Base-by-base conservation (phyloP, 768 basidiomycete species). In the Suillus sp. region DNA sequence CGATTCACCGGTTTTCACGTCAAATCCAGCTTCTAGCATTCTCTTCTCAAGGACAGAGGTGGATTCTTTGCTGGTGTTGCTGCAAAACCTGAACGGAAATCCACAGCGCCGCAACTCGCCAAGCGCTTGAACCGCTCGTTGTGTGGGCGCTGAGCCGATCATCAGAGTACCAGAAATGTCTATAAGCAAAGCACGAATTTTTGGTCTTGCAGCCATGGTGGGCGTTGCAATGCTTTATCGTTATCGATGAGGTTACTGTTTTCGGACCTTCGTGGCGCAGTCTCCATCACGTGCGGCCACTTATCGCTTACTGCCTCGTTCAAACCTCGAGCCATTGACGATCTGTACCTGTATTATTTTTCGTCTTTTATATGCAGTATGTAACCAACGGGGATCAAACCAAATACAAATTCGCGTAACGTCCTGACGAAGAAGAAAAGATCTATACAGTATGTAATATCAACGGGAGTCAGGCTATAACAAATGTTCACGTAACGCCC, bases 121-220 rank as follows among this genome's bases (percentile, higher is more conserved):
- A 18, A 74, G 65, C 2, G 73, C 70, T 8, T 65, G 53, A 4
- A 54, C 79, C 0, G 89, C 86, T 9, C 77, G 70, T 0, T 79
- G 78, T 0, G 81, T 87, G 0, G 88, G 78, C 0, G 72, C 73
- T 1, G 78, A 69, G 48, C 84, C 88, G 43, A 87, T 72, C 55
- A 89, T 83, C 5, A 92, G 73, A 1, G 86, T 91, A 0, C 90
- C 89, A 4, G 86, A 89, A 40, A 91, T 81, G 67, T 91, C 89
- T 59, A 91, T 81, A 22, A 90, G 81, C 0, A 89, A 65, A 0
- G 81, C 87, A 11, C 75, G 74, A 48, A 89, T 80, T 22, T 63
- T 62, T 3, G 82, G 83, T 53, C 81, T 76, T 42, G 66, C 37
- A 40, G 47, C 60, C 43, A 59, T 63, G 27, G n/a, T 60, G 54